These are phyloP conservation scores for Ampelocalamus luodianensis DNA, from an alignment of 176 grass and related monocot genomes.

Conservation along the genomic window DNA sequence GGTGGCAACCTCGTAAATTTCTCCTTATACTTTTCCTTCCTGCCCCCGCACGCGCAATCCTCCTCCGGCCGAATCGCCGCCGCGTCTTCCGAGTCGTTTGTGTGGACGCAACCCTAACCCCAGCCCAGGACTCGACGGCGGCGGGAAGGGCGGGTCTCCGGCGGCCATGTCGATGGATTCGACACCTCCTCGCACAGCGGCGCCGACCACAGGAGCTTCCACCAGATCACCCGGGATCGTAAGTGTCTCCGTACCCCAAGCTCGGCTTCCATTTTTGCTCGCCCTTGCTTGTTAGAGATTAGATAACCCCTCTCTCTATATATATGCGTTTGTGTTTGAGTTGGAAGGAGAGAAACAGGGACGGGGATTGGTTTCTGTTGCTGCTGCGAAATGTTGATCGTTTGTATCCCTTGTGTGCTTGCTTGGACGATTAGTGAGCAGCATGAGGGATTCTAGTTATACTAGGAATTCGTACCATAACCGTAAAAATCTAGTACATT, in stretches of 20 bases:
- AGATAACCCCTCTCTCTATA: background rate
- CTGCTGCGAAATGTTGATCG: background rate
- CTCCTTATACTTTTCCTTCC: background rate
- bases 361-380: background rate
- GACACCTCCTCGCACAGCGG: conserved; percentile 61
- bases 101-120: conserved; percentile 19
- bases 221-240: conserved; percentile 73
- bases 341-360: background rate
- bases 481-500: background rate
- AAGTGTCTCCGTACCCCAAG: background rate
- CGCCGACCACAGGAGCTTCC: conserved; percentile 54
- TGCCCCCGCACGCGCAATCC: background rate
- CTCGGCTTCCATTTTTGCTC: background rate
- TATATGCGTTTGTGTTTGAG: background rate
- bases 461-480: background rate
- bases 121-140: background rate
- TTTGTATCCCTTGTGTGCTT: background rate
- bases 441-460: background rate
- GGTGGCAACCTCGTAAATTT: conserved; percentile 20
- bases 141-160: background rate
- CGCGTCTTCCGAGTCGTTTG: background rate
- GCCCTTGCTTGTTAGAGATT: conserved; percentile 6
- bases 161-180: conserved; percentile 82
- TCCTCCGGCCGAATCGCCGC: background rate
- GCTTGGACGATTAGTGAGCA: background rate